Conservation (phyloP, 2,329 filamentous ascomycete genomes). For the Sporothrix globosa region DNA sequence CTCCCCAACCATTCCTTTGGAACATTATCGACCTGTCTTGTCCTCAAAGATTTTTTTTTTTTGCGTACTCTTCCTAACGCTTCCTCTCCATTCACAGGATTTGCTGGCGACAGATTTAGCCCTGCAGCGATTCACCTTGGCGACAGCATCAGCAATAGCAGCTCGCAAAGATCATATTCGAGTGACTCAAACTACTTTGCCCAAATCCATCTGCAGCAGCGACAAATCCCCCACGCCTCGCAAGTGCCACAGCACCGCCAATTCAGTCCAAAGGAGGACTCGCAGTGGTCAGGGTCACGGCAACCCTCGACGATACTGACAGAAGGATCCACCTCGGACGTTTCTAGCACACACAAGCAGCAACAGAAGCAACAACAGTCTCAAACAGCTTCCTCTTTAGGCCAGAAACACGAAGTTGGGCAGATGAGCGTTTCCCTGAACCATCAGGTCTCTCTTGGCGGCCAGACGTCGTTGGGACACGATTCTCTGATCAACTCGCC, state of each 20-base stretch:
- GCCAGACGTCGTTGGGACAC: slow-evolving; percentile 33
- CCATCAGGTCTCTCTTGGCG: slow-evolving; percentile 34
- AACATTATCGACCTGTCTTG: background rate
- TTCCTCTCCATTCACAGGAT: slow-evolving; percentile 23
- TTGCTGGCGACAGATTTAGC: slow-evolving; percentile 25
- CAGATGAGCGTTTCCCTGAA: slow-evolving; percentile 35
- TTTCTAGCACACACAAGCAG: background rate
- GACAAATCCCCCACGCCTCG: background rate
- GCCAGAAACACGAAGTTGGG: slow-evolving; percentile 25
- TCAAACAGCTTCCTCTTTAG: slow-evolving; percentile 8
- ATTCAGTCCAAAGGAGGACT: background rate
- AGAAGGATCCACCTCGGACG: background rate
- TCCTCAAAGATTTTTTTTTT: background rate
- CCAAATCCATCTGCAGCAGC: slow-evolving; percentile 24
- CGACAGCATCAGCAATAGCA: slow-evolving; percentile 26
- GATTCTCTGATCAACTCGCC: slow-evolving; percentile 15
- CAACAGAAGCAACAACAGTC: slow-evolving; percentile 3
- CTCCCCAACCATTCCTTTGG: background rate
- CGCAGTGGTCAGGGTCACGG: slow-evolving; percentile 2
- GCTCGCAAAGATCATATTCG: slow-evolving; percentile 29
- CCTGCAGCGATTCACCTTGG: slow-evolving; percentile 4
- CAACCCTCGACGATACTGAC: background rate
- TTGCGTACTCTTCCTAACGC: background rate
- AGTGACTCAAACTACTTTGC: slow-evolving; percentile 30
- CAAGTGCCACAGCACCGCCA: slow-evolving; percentile 17